Conservation (phyloP, 2,329 filamentous ascomycete species). For the Aureobasidium sp. region DNA sequence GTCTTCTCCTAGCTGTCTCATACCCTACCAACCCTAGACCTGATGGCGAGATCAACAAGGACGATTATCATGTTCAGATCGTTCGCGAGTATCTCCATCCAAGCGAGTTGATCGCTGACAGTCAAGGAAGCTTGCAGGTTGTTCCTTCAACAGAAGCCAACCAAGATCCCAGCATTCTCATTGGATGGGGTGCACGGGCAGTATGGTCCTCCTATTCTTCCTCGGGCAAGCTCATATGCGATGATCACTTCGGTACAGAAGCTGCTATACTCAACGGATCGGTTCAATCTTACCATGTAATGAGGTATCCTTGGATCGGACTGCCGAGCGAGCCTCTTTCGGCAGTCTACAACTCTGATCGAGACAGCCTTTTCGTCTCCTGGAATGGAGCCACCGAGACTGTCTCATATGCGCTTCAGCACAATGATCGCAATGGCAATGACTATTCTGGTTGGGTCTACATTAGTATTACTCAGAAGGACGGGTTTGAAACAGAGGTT, state of each 20-base stretch:
- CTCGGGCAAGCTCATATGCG: constrained; percentile 33
- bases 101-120: constrained; percentile 16
- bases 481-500: constrained; percentile 18
- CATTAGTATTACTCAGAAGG: constrained; percentile 10
- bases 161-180: constrained; percentile 19
- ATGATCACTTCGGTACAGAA: constrained; percentile 33
- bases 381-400: constrained; percentile 44
- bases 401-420: constrained; percentile 33
- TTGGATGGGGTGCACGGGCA: constrained; percentile 48
- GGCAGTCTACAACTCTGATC: constrained; percentile 15
- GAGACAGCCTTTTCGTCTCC: constrained; percentile 37
- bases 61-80: constrained; percentile 21
- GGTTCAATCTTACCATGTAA: constrained; percentile 30
- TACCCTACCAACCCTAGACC: constrained; percentile 15
- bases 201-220: constrained; percentile 39
- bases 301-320: constrained; percentile 24
- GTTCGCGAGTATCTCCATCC: constrained; percentile 22
- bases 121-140: constrained; percentile 20
- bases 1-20: constrained; percentile 23
- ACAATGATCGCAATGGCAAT: neutral
- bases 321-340: constrained; percentile 18
- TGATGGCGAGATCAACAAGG: neutral
- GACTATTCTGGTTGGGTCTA: constrained; percentile 15
- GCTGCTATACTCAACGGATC: constrained; percentile 21
- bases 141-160: constrained; percentile 7